phyloP scores from a whole-genome alignment of 805 yeast species.

The Ogataea dorogensis region DNA sequence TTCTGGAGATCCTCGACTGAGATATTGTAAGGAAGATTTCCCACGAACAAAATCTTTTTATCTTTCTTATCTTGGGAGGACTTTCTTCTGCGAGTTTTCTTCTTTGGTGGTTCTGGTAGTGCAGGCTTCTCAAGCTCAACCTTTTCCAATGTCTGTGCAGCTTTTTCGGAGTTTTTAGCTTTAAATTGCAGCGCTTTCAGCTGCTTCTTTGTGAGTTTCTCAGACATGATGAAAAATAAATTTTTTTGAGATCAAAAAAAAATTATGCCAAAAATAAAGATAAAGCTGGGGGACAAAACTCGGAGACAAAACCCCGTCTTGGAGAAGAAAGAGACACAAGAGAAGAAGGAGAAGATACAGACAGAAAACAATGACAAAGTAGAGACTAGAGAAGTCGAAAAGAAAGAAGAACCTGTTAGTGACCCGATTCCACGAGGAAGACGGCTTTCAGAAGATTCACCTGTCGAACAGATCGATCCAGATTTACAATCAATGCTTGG shows the following conservation, averaged over 20 bases:
- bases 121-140: constrained; percentile 43
- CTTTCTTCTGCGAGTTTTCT: constrained; percentile 47
- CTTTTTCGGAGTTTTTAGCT: constrained; percentile 35
- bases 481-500: constrained; percentile 46
- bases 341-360: not conserved
- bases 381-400: too few species aligned
- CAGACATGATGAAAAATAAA: constrained; percentile 7
- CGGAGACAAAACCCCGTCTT: not conserved
- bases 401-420: constrained; percentile 16
- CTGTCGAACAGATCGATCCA: constrained; percentile 5
- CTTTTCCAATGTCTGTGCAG: constrained; percentile 34
- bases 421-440: constrained; percentile 1
- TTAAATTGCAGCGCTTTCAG: constrained; percentile 61
- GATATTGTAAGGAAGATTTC: constrained; percentile 78
- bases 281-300: constrained; percentile 20
- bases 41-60: constrained; percentile 82
- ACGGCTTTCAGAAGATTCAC: constrained; percentile 1
- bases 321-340: not conserved
- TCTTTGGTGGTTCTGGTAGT: constrained; percentile 79
- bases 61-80: constrained; percentile 42
- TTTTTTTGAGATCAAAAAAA: constrained; percentile 9
- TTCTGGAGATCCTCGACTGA: constrained; percentile 57
- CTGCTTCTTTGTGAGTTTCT: constrained; percentile 63
- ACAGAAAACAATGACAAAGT: not conserved
- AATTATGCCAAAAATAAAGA: constrained; percentile 22